phyloP scores from a whole-genome alignment of 768 basidiomycete genomes.

The Termitomyces sp. region DNA sequence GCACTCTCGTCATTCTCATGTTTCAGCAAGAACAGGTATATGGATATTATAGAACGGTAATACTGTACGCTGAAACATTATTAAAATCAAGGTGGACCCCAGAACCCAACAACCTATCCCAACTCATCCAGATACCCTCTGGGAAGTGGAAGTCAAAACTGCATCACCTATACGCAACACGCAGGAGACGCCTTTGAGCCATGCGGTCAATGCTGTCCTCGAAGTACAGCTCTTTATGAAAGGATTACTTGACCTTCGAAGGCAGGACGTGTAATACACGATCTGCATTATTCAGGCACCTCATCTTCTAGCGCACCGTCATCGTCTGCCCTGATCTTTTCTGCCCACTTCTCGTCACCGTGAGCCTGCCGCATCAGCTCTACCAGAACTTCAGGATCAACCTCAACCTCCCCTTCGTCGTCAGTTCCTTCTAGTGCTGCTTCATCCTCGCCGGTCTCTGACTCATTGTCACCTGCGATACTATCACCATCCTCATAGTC shows the following conservation, averaged over 20 bases:
- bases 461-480: constrained; percentile 22
- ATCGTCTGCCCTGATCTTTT: constrained; percentile 31
- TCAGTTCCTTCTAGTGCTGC: constrained; percentile 14
- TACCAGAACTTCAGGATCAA: constrained; percentile 35
- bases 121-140: constrained; percentile 74
- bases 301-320: constrained; percentile 33
- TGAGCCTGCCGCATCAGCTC: constrained; percentile 34
- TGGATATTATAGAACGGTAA: constrained; percentile 1
- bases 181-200: constrained; percentile 68
- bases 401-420: constrained; percentile 21
- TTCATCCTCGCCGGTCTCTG: constrained; percentile 20
- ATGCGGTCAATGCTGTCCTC: constrained; percentile 67
- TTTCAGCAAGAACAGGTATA: constrained; percentile 80
- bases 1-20: constrained; percentile 69
- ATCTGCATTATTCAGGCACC: constrained; percentile 14
- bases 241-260: constrained; percentile 69
- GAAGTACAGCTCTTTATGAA: constrained; percentile 84
- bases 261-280: constrained; percentile 53
- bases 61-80: constrained; percentile 1
- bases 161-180: constrained; percentile 73
- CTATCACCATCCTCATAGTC: constrained; percentile 27
- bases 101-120: constrained; percentile 72
- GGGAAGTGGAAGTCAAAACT: constrained; percentile 88
- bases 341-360: constrained; percentile 19
- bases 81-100: constrained; percentile 50